These are phyloP conservation scores for Cytospora schulzeri DNA, from an alignment of 2,329 filamentous ascomycete genomes.

Conservation along the genomic window DNA sequence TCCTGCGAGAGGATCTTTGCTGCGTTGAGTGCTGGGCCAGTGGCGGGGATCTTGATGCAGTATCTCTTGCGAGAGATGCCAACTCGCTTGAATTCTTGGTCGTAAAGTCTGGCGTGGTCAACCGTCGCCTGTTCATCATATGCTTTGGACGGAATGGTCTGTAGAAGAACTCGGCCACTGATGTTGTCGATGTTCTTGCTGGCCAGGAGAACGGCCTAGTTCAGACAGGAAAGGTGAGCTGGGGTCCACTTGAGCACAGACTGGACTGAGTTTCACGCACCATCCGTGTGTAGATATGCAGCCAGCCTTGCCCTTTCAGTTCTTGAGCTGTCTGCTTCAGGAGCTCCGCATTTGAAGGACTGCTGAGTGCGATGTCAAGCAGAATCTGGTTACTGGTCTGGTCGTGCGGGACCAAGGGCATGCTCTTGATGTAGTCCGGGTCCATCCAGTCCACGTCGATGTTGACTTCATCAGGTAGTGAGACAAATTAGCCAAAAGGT, in stretches of 20 bases:
- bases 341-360: constrained; percentile 47
- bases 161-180: constrained; percentile 49
- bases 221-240: neutral
- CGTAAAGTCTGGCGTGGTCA: constrained; percentile 49
- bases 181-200: constrained; percentile 49
- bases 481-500: neutral
- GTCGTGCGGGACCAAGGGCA: constrained; percentile 49
- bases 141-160: constrained; percentile 49
- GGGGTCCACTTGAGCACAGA: neutral
- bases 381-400: constrained; percentile 54
- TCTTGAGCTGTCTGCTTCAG: constrained; percentile 46
- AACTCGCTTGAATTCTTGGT: constrained; percentile 46
- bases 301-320: constrained; percentile 48
- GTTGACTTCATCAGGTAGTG: constrained; percentile 42
- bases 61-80: constrained; percentile 49
- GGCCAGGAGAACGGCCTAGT: constrained; percentile 45
- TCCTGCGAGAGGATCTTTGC: constrained; percentile 41
- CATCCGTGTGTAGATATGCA: constrained; percentile 51
- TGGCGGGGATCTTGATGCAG: constrained; percentile 55
- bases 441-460: constrained; percentile 57
- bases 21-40: constrained; percentile 49
- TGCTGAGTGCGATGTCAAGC: constrained; percentile 49
- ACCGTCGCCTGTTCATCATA: constrained; percentile 49
- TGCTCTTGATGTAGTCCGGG: constrained; percentile 47
- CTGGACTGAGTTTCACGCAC: neutral